Evolutionary conservation across 2,329 filamentous ascomycete species (phyloP), one percentile per base, ranked within the genome.

Genomic region (Cercospora beticola): DNA sequence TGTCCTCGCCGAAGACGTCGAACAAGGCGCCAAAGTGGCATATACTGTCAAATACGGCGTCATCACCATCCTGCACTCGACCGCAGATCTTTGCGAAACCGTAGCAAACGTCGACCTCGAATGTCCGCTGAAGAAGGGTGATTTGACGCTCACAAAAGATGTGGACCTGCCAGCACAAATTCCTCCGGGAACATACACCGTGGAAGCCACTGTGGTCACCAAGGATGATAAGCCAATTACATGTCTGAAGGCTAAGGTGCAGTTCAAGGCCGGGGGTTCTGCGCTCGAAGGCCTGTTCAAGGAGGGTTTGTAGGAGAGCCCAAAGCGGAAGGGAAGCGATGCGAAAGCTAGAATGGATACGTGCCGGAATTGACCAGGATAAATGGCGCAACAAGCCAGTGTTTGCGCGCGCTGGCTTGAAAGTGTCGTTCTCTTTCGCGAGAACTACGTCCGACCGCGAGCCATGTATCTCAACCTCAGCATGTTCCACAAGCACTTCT

Each of bases 11-110:
- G 82, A 96, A 77, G 82, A 85, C 62, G 89, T 99, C 72, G 86
- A 89, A 65, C 79, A 93, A 68, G 94, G 93, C 68, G 92, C 94
- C 69, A 92, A 92, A 75, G 90, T 97, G 71, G 85, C 90, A 59
- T 80, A 99, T 49, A 87, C 89, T 73, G 94, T 99, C 82, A 97
- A 97, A 83, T 97, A 97, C 81, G 94, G 94, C 69, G 85, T 97
- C 73, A 97, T 99, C 80, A 92, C 89, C 65, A 87, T 99, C 72
- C 88, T 99, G 81, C 92, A 87, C 80, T 91, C 91, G 73, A 87
- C 86, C 73, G 89, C 90, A 76, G 91, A 97, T 78, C 87, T 98
- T 43, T 99, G 95, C 84, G 92, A 97, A 69, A 90, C 97, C 79
- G 88, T 97, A 73, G 84, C 87, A 79, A 93, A 97, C 74, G 92